Evolutionary conservation across 495 filamentous ascomycete genomes (phyloP).

Genomic region (Arthonia radiata): DNA sequence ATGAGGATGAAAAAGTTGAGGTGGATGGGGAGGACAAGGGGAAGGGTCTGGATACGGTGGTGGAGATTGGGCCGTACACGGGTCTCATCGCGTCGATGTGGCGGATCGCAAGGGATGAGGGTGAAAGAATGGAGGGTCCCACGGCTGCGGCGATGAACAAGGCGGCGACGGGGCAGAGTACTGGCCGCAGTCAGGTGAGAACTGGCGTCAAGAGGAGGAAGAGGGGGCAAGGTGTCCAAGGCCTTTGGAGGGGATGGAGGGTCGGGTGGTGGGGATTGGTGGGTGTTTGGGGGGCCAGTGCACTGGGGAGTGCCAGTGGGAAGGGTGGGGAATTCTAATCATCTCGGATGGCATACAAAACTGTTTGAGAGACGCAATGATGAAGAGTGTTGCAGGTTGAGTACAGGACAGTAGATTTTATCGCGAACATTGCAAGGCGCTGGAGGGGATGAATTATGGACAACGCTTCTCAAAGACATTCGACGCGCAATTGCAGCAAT

Average conservation of each 20-base stretch:
- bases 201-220: no score
- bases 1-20: no score
- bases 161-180: constrained; percentile 12
- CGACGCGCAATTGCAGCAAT: no score
- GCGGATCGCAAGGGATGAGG: constrained; percentile 64
- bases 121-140: constrained; percentile 14
- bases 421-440: no score
- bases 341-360: no score
- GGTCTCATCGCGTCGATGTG: constrained; percentile 77
- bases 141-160: constrained; percentile 7
- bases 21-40: no score
- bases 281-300: constrained; percentile 54
- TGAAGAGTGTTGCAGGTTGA: no score
- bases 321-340: constrained; percentile 28
- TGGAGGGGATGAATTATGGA: no score
- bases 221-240: constrained; percentile 58
- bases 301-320: constrained; percentile 26
- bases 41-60: constrained; percentile 57
- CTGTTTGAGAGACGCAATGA: no score
- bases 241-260: constrained; percentile 82
- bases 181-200: no score
- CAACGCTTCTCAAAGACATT: no score
- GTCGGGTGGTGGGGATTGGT: constrained; percentile 89
- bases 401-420: no score
- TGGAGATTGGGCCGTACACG: constrained; percentile 47